These are phyloP conservation scores for Raphidocelis subcapitata DNA, from an alignment of 139 green algal species.

Conservation along the genomic window DNA sequence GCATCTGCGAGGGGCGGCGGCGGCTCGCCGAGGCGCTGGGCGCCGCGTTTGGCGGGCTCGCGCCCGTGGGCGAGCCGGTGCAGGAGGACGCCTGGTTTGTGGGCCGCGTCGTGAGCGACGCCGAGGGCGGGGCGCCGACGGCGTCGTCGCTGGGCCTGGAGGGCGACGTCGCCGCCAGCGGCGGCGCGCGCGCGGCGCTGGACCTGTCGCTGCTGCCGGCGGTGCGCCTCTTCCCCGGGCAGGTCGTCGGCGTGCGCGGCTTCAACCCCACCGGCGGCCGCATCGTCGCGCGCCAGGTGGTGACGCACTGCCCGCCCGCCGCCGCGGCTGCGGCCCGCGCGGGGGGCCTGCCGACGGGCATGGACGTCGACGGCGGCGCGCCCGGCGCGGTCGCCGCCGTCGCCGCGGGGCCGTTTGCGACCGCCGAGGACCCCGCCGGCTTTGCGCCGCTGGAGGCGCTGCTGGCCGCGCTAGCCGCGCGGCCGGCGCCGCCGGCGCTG, in stretches of 20 bases:
- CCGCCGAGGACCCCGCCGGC: conserved; percentile 47
- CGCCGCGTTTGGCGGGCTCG: conserved; percentile 2
- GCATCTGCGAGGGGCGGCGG: conserved; percentile 36
- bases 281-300: conserved; percentile 68
- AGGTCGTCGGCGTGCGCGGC: conserved; percentile 66
- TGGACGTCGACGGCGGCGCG: conserved; percentile 1
- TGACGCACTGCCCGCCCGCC: conserved; percentile 44
- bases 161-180: conserved; percentile 50
- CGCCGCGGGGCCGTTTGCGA: conserved; percentile 75
- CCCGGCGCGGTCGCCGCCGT: conserved; percentile 24
- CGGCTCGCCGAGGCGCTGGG: conserved; percentile 3
- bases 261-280: conserved; percentile 73
- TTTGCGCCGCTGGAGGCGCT: conserved; percentile 78
- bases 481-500: conserved; percentile 5
- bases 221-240: conserved; percentile 35
- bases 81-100: conserved; percentile 64
- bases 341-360: conserved; percentile 8
- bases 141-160: conserved; percentile 73
- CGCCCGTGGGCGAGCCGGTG: conserved; percentile 35
- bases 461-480: conserved; percentile 37
- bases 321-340: neutral
- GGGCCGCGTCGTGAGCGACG: conserved; percentile 63
- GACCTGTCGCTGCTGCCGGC: conserved; percentile 59
- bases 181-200: conserved; percentile 67
- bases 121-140: conserved; percentile 57